Percentiles rank a stretch among this genome's conserved stretches.
These are phyloP conservation scores for Nitzschia sp. DNA, from an alignment of 108 stramenopile species.

Conservation along the genomic window DNA sequence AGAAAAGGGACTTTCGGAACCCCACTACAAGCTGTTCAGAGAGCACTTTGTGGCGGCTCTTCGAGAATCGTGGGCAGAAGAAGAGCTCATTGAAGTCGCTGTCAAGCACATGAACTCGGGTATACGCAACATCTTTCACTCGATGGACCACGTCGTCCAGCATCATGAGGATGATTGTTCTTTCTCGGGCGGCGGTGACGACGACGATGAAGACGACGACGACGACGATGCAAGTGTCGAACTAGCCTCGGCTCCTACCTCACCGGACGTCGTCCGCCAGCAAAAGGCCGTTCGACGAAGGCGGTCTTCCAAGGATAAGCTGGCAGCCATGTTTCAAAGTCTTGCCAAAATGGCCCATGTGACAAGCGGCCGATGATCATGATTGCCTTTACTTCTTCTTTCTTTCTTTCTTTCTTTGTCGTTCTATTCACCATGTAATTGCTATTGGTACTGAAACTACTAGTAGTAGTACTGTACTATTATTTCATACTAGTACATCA, in stretches of 20 bases:
- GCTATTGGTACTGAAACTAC: no score
- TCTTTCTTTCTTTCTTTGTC: no score
- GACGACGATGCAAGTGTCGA: background rate
- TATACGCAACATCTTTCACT: background rate
- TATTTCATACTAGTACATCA: no score
- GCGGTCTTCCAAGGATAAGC: background rate
- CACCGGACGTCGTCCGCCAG: background rate
- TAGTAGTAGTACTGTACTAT: no score
- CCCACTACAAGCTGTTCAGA: background rate
- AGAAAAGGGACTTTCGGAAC: background rate
- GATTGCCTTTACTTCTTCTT: no score
- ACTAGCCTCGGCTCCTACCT: background rate
- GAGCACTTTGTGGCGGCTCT: background rate
- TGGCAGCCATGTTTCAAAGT: background rate
- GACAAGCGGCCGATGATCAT: no score
- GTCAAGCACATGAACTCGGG: background rate
- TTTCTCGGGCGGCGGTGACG: background rate
- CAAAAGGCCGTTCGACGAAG: background rate
- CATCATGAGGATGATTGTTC: background rate
- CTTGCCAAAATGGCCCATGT: background rate
- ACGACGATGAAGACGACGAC: background rate
- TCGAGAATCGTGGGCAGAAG: slow-evolving; percentile 1
- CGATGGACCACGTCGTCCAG: background rate
- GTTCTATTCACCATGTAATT: no score
- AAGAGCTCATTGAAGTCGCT: background rate